Evolutionary conservation across 495 filamentous ascomycete species (phyloP).

Genomic region (Clavariopsis aquatica): DNA sequence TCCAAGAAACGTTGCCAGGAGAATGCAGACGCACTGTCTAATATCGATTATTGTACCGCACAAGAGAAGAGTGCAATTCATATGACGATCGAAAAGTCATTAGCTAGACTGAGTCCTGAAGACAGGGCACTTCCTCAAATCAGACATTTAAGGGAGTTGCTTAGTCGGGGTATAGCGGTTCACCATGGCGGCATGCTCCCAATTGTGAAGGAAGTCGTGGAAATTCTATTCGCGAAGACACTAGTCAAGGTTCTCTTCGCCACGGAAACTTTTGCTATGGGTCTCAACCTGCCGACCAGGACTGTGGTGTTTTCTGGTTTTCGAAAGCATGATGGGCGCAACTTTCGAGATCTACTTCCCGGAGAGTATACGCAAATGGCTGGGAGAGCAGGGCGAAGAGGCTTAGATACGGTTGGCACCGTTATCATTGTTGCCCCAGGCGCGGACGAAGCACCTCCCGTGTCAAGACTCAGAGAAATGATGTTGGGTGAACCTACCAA

Average conservation of each 20-base stretch:
- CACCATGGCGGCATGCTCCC: slow-evolving; percentile 94
- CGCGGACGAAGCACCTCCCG: slow-evolving; percentile 85
- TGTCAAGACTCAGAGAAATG: slow-evolving; percentile 78
- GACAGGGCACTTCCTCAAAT: slow-evolving; percentile 90
- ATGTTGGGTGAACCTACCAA: slow-evolving; percentile 95
- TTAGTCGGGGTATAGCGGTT: slow-evolving; percentile 88
- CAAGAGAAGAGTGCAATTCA: slow-evolving; percentile 94
- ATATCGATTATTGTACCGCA: slow-evolving; percentile 89
- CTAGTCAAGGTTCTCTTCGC: slow-evolving; percentile 96
- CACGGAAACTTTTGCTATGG: slow-evolving; percentile 99
- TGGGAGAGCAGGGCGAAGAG: slow-evolving; percentile 88
- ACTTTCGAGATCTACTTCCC: slow-evolving; percentile 85
- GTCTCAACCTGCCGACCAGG: slow-evolving; percentile 89
- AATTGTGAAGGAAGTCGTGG: slow-evolving; percentile 97
- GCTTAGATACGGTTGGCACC: slow-evolving; percentile 86
- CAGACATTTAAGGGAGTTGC: slow-evolving; percentile 77
- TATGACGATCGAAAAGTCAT: slow-evolving; percentile 95
- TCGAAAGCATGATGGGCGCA: slow-evolving; percentile 89
- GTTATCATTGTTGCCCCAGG: slow-evolving; percentile 89
- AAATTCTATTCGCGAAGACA: slow-evolving; percentile 92
- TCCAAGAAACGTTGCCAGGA: slow-evolving; percentile 97
- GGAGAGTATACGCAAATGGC: slow-evolving; percentile 99
- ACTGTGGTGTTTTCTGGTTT: slow-evolving; percentile 98
- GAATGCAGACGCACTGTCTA: slow-evolving; percentile 91
- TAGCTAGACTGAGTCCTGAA: slow-evolving; percentile 88